Evolutionary conservation across 2,329 filamentous ascomycete species (phyloP).

Genomic region (Pseudocercospora pini-densiflorae): DNA sequence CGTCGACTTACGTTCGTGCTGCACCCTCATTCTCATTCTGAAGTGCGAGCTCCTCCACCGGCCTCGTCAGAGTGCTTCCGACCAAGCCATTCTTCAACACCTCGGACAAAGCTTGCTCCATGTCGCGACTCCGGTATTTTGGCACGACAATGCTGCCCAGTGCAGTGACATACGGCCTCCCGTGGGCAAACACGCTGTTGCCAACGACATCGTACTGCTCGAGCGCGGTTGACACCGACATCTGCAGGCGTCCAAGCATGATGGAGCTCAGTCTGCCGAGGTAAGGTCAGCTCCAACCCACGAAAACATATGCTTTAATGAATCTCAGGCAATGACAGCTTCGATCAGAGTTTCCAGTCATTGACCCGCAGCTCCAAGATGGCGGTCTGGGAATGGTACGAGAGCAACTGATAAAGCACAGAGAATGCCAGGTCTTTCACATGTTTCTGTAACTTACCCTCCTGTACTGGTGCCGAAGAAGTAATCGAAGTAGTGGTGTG

Average conservation of each 20-base stretch:
- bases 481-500: constrained; percentile 32
- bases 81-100: background rate
- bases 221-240: background rate
- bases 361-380: no score
- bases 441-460: constrained; percentile 11
- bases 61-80: background rate
- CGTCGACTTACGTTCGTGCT: constrained; percentile 21
- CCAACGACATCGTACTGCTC: background rate
- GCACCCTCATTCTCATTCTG: constrained; percentile 16
- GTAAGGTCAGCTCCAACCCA: constrained; percentile 22
- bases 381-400: no score
- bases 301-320: no score
- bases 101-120: background rate
- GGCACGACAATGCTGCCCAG: background rate
- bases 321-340: no score
- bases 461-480: constrained; percentile 30
- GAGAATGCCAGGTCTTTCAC: no score
- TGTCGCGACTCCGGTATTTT: background rate
- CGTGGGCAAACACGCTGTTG: background rate
- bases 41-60: background rate
- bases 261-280: background rate
- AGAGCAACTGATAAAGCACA: no score
- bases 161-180: background rate
- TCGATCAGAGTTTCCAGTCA: no score
- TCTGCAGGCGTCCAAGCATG: background rate